Evolutionary conservation across 163 green algal genomes (phyloP).

Genomic region (Scenedesmus sp.): DNA sequence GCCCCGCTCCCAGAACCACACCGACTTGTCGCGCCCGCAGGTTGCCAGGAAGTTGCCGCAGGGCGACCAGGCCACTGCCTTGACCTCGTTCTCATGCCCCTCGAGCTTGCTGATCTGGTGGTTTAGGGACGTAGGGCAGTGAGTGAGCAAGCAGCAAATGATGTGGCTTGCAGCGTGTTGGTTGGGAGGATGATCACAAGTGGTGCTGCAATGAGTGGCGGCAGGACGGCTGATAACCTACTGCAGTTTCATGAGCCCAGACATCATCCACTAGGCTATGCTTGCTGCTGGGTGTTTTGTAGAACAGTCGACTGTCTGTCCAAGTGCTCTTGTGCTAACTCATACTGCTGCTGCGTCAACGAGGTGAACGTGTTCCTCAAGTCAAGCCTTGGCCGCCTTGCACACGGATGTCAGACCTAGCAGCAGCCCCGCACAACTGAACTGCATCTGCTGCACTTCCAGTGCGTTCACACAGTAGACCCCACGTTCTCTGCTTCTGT

Average conservation of each 20-base stretch:
- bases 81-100: conserved; percentile 98
- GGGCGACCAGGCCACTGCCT: conserved; percentile 91
- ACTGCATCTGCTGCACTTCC: background rate
- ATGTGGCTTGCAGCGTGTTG: background rate
- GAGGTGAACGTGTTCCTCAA: background rate
- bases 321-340: background rate
- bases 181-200: background rate
- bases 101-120: conserved; percentile 80
- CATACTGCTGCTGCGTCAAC: background rate
- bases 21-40: conserved; percentile 95
- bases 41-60: conserved; percentile 90
- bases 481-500: background rate
- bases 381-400: background rate
- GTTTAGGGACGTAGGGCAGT: background rate
- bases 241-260: too few relatives aligned
- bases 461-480: background rate
- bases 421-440: background rate
- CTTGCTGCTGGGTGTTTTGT: too few relatives aligned
- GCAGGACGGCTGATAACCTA: too few relatives aligned
- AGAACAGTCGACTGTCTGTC: too few relatives aligned
- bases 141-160: background rate
- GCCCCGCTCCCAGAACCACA: conserved; percentile 94
- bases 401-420: background rate
- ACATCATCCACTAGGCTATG: too few relatives aligned
- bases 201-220: too few relatives aligned